Evolutionary conservation across 805 yeast genomes (phyloP).

Genomic region (Barnettozyma californica): DNA sequence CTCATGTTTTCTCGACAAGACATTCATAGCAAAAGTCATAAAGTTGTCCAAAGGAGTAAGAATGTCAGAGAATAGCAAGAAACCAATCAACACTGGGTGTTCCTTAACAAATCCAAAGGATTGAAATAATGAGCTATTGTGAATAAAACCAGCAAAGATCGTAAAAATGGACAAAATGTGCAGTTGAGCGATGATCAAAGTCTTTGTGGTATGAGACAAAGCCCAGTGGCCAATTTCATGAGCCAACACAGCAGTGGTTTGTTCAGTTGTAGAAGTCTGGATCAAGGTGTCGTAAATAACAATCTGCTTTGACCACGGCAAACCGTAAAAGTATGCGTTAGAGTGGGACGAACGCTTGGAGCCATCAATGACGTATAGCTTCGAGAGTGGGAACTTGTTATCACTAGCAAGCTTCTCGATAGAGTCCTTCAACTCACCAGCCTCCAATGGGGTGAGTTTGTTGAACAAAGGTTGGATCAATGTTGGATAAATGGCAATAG

Average conservation of each 20-base stretch:
- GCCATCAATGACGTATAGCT: slow-evolving; percentile 90
- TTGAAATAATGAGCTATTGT: slow-evolving; percentile 69
- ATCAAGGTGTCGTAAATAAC: slow-evolving; percentile 90
- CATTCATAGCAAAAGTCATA: slow-evolving; percentile 60
- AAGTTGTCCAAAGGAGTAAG: slow-evolving; percentile 72
- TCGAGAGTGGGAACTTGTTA: slow-evolving; percentile 80
- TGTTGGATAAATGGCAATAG: slow-evolving; percentile 75
- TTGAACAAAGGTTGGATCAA: slow-evolving; percentile 91
- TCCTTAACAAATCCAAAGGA: slow-evolving; percentile 69
- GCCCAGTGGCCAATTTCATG: slow-evolving; percentile 99
- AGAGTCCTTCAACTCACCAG: slow-evolving; percentile 78
- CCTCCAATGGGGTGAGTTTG: slow-evolving; percentile 83
- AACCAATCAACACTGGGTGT: slow-evolving; percentile 77
- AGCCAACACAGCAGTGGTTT: slow-evolving; percentile 92
- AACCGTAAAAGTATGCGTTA: slow-evolving; percentile 92
- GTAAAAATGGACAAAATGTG: slow-evolving; percentile 64
- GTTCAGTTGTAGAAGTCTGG: slow-evolving; percentile 66
- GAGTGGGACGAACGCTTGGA: slow-evolving; percentile 95
- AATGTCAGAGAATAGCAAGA: slow-evolving; percentile 71
- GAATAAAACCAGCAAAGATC: slow-evolving; percentile 72
- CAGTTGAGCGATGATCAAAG: slow-evolving; percentile 58
- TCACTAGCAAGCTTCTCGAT: slow-evolving; percentile 74
- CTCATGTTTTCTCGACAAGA: slow-evolving; percentile 80
- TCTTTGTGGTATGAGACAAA: slow-evolving; percentile 77
- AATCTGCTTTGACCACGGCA: slow-evolving; percentile 96